phyloP scores from a whole-genome alignment of 2,329 filamentous ascomycete species.

The Pseudocercospora macadamiae region DNA sequence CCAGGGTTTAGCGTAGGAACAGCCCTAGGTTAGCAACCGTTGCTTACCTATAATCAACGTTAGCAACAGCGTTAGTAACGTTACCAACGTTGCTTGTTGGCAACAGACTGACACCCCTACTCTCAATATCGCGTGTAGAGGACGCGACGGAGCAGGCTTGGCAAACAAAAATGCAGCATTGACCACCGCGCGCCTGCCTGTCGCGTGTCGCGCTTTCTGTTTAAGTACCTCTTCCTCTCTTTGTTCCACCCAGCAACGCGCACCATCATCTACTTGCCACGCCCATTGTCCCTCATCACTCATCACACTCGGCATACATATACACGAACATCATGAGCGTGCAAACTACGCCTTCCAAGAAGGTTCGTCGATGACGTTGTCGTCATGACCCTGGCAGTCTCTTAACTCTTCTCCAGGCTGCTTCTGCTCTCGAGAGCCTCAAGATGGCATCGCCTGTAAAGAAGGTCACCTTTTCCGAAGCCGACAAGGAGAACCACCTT shows the following conservation, averaged over 20 bases:
- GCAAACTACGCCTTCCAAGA: conserved; percentile 74
- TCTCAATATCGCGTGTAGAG: not conserved
- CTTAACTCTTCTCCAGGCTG: conserved; percentile 65
- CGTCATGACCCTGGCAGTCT: conserved; percentile 41
- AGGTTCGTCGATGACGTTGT: conserved; percentile 59
- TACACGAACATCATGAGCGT: conserved; percentile 52
- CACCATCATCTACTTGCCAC: conserved; percentile 18
- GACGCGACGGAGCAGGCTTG: not conserved
- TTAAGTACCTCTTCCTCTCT: conserved; percentile 17
- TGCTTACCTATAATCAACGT: too few relatives aligned
- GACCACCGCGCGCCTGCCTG: not conserved
- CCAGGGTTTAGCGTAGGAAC: too few relatives aligned
- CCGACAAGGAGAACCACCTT: conserved; percentile 78
- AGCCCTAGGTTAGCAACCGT: too few relatives aligned
- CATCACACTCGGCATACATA: conserved; percentile 24
- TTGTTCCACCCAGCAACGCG: conserved; percentile 14
- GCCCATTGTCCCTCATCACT: conserved; percentile 17
- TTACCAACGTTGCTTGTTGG: too few relatives aligned
- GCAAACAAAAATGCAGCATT: not conserved
- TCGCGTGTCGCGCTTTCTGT: conserved; percentile 10
- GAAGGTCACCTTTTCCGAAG: conserved; percentile 76
- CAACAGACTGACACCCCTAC: too few relatives aligned
- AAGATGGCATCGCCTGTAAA: conserved; percentile 93
- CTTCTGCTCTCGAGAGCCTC: conserved; percentile 81
- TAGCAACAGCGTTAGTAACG: too few relatives aligned